Evolutionary conservation across 1,284 basidiomycete species (phyloP), one percentile per base, ranked within the genome.

Genomic region (Calocybe gambosa): DNA sequence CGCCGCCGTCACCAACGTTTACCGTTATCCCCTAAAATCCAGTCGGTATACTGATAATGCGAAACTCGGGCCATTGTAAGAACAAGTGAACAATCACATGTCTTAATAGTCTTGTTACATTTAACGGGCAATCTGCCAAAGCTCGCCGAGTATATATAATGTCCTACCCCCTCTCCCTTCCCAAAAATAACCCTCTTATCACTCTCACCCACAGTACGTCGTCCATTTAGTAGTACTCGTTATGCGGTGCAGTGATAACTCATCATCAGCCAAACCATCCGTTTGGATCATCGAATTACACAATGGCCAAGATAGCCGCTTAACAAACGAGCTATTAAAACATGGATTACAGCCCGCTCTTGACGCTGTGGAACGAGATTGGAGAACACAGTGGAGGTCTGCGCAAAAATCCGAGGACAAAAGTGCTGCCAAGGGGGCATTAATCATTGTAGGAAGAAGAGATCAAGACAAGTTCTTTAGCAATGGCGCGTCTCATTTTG

Each of bases 401-500:
- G 68, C 70, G 2, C 61, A 66, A 21, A 60, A 66, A 34, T 64
- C 58, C 41, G 69, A 68, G 58, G 69, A 76, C 39, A 69, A 69
- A 45, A 66, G 70, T 31, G 73, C 68, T 16, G 78, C 76, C 40
- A 68, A 70, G 52, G 91, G 89, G 13, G 82, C 87, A 1, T 65
- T 94, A 33, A 80, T 93, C 45, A 78, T 93, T 42, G 81, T 89
- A 2, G 87, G 88, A 5, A 78, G 77, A 43, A 73, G 74, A 49
- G 74, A 74, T 47, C 82, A 88, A 59, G 78, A 90, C 59, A 93
- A 91, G 66, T 94, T 93, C 74, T 94, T 93, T 66, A 87, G 84
- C 63, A 93, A 93, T 61, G 91, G 90, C 80, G 41, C 33, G 65
- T 26, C 5, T 26, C 9, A 5, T 5, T 5, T 9, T 26, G 5